Evolutionary conservation across 148 eudicot genomes (phyloP), one percentile per base, ranked within the genome.

Genomic region (Simmondsia chinensis): DNA sequence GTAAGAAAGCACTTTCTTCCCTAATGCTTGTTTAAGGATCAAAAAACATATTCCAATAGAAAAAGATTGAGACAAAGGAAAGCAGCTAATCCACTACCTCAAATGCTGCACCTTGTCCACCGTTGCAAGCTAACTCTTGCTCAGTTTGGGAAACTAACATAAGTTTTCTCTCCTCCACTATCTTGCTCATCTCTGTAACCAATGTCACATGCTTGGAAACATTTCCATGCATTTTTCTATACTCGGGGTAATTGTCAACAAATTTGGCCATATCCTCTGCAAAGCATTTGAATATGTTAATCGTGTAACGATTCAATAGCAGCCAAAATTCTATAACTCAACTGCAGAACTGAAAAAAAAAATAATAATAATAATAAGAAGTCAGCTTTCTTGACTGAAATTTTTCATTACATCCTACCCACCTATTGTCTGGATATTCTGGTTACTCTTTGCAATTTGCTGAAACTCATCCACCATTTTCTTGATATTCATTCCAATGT

Each of bases 251-350:
- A 63, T 89, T 89, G 68, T 89, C 95, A 69, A 89, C 97, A 72
- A 89, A 89, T 72, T 78, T 89, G 45, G 97, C 93, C 97, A 89
- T 89, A 73, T 89, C 97, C 69, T 89, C 97, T 89, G 84, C 61
- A 69, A 53, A 64, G 38, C 51, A 44, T 44, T 29, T 6, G 47
- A 52, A 40, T 12, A 23, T 37, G 33, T 34, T 15, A 32, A 43
- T 50, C 11, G n/a, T 43, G 48, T 1, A 39, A 4, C 25, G 3
- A 27, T 46, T 19, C 39, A 43, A 25, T 24, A 33, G 18, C 19
- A 51, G 16, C 39, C 16, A 19, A 6, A n/a, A 43, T 28, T 48
- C 9, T 38, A 16, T 36, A 12, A 32, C 13, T 11, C 0, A n/a
- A 33, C 2, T 23, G 17, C 10, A 21, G 35, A 23, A 37, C 29